These are phyloP conservation scores for Monosporozyma solicola DNA, from an alignment of 805 yeast genomes.

Conservation along the genomic window DNA sequence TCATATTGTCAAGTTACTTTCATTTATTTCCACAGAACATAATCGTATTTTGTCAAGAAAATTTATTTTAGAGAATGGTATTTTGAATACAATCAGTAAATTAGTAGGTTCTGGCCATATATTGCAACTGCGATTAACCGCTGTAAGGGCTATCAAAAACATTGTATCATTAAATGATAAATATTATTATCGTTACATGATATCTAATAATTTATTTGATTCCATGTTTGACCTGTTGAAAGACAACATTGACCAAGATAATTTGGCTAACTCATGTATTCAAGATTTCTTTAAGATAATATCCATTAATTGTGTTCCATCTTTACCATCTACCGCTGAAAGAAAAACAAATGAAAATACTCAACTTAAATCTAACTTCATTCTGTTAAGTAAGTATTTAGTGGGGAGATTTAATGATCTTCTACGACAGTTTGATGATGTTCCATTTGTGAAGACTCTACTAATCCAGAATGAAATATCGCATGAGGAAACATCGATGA, in stretches of 20 bases:
- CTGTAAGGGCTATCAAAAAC: conserved; percentile 58
- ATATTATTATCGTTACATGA: conserved; percentile 46
- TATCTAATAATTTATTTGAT: conserved; percentile 44
- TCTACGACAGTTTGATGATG: conserved; percentile 26
- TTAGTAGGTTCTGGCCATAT: conserved; percentile 34
- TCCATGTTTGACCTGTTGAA: conserved; percentile 42
- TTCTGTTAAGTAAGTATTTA: conserved; percentile 24
- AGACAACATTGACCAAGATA: conserved; percentile 42
- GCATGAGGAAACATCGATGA: neutral
- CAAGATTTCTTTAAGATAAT: conserved; percentile 54
- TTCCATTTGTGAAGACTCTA: conserved; percentile 23
- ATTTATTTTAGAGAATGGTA: conserved; percentile 51
- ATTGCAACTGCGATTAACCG: conserved; percentile 54
- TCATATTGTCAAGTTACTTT: conserved; percentile 60
- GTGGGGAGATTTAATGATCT: conserved; percentile 24
- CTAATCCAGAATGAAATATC: neutral
- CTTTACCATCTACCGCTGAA: neutral
- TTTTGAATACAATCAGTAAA: conserved; percentile 47
- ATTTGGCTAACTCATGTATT: conserved; percentile 65
- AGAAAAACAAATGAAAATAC: neutral
- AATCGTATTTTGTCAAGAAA: conserved; percentile 47
- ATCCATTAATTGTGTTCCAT: conserved; percentile 15
- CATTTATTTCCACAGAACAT: conserved; percentile 61
- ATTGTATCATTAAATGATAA: conserved; percentile 57
- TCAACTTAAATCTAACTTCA: conserved; percentile 16